phyloP scores from a whole-genome alignment of 345 rosid genomes.

The Ceriops tagal region DNA sequence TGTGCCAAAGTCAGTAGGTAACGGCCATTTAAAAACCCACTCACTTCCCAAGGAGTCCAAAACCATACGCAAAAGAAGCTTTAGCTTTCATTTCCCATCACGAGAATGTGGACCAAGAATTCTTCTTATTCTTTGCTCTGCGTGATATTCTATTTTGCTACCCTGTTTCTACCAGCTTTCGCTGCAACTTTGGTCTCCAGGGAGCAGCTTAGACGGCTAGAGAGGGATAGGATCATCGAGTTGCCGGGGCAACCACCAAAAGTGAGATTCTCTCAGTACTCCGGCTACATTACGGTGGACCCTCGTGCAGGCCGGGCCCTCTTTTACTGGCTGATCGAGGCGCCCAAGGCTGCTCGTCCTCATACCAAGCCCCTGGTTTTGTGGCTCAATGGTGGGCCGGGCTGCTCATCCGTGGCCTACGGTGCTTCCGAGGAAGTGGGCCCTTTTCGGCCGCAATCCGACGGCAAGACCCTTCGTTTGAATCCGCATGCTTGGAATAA shows the following conservation, averaged over 20 bases:
- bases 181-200: slow-evolving; percentile 1
- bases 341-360: slow-evolving; percentile 28
- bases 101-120: slow-evolving; percentile 8
- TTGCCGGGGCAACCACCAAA: slow-evolving; percentile 71
- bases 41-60: slow-evolving; percentile 1
- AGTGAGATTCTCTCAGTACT: slow-evolving; percentile 64
- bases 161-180: slow-evolving; percentile 8
- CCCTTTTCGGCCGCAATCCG: slow-evolving; percentile 63
- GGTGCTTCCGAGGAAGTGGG: slow-evolving; percentile 94
- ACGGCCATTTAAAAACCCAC: slow-evolving; percentile 4
- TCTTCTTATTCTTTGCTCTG: slow-evolving; percentile 10
- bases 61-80: not conserved
- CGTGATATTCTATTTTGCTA: slow-evolving; percentile 1
- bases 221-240: slow-evolving; percentile 48
- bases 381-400: slow-evolving; percentile 95
- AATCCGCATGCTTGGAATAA: slow-evolving; percentile 73
- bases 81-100: not conserved
- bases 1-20: slow-evolving; percentile 14
- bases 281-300: slow-evolving; percentile 74
- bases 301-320: slow-evolving; percentile 50
- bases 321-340: slow-evolving; percentile 72
- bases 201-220: slow-evolving; percentile 29
- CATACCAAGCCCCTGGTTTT: slow-evolving; percentile 49
- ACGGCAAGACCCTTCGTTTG: slow-evolving; percentile 51
- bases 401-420: slow-evolving; percentile 81